A percentile compares a stretch with the other conserved stretches of the same genome.
These are phyloP conservation scores for Styphnolobium japonicum DNA, from an alignment of 306 rosid genomes.

Conservation along the genomic window DNA sequence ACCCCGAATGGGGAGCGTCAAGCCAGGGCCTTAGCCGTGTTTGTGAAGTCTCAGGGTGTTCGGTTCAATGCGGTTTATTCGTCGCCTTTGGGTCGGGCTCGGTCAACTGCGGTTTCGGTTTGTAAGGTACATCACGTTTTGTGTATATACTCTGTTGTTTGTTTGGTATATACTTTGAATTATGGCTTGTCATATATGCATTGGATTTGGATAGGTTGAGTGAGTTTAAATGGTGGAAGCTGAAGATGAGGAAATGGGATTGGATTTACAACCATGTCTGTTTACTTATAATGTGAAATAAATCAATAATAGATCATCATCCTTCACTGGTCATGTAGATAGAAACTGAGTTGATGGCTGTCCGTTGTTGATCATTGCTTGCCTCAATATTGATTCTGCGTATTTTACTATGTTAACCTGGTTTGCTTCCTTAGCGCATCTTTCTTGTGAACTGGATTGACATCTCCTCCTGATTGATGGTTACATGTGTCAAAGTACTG, in stretches of 20 bases:
- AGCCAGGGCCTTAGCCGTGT: conserved; percentile 93
- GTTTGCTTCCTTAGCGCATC: background rate
- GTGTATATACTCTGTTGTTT: background rate
- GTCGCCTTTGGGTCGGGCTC: conserved; percentile 84
- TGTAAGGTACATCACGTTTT: conserved; percentile 54
- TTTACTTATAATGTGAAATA: too few species aligned
- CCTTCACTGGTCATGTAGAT: background rate
- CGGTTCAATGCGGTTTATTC: conserved; percentile 73
- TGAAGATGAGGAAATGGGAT: background rate
- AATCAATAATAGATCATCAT: too few species aligned
- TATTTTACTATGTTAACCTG: background rate
- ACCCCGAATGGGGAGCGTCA: conserved; percentile 79
- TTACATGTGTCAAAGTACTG: background rate
- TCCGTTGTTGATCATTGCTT: background rate
- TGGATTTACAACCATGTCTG: too few species aligned
- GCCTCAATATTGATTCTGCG: background rate
- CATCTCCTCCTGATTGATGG: background rate
- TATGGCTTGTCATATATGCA: too few species aligned
- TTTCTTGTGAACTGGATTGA: background rate
- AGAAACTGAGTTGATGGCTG: background rate
- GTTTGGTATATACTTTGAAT: background rate
- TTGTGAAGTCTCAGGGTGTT: conserved; percentile 81
- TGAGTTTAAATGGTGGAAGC: background rate
- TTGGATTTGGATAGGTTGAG: too few species aligned
- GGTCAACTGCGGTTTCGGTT: conserved; percentile 69